Percentiles rank a stretch among this genome's conserved stretches.
These are phyloP conservation scores for Trichosporon ovoides DNA, from an alignment of 1,284 basidiomycete species.

Conservation along the genomic window DNA sequence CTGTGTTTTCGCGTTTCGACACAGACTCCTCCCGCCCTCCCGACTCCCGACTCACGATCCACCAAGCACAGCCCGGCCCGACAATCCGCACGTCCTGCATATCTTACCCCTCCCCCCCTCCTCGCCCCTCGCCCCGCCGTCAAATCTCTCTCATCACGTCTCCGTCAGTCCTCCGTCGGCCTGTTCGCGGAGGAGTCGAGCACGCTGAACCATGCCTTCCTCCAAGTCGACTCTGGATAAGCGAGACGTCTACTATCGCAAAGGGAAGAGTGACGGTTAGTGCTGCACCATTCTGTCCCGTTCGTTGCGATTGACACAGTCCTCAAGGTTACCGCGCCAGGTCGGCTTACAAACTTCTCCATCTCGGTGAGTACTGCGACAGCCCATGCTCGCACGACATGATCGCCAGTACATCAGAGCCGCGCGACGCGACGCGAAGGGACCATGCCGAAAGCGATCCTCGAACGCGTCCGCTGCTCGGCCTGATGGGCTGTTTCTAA, in stretches of 20 bases:
- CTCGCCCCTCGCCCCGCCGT: no score
- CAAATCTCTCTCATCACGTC: background rate
- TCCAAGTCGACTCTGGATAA: conserved; percentile 50
- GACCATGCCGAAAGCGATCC: background rate
- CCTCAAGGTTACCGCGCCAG: conserved; percentile 54
- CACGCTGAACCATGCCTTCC: conserved; percentile 31
- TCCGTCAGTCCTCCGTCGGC: background rate
- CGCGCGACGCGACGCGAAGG: background rate
- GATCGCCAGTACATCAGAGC: background rate
- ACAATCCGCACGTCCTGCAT: background rate
- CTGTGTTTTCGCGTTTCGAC: background rate
- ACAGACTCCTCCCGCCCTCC: background rate
- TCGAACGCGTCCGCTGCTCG: no score
- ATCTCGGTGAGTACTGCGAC: conserved; percentile 25
- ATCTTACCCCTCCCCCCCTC: background rate
- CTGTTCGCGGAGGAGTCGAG: background rate
- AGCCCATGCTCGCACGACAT: background rate
- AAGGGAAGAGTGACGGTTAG: conserved; percentile 41
- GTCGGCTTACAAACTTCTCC: conserved; percentile 55
- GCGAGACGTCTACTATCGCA: conserved; percentile 55
- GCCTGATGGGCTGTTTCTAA: no score
- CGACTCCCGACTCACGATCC: background rate
- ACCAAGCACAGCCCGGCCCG: background rate
- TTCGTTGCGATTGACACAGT: background rate
- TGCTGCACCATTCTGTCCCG: background rate